phyloP scores from a whole-genome alignment of 192 early-diverging fungal species.

The Phycomyces blakesleeanus region DNA sequence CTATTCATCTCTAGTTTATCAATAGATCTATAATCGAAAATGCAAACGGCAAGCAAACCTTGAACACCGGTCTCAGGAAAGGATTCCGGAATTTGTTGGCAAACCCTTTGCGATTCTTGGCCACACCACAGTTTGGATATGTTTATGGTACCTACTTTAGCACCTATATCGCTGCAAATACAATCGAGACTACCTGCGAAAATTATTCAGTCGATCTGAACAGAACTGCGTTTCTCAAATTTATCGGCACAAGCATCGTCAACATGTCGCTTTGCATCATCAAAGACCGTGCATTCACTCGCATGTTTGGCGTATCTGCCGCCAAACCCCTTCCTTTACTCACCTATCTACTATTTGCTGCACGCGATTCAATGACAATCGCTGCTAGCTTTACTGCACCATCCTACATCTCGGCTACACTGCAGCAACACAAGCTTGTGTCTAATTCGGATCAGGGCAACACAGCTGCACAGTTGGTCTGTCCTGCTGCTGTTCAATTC shows the following conservation, averaged over 20 bases:
- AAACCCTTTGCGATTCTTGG: slow-evolving; percentile 30
- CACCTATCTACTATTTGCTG: slow-evolving; percentile 38
- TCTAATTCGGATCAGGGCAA: background rate
- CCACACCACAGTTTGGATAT: slow-evolving; percentile 26
- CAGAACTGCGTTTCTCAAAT: slow-evolving; percentile 30
- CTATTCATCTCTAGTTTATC: background rate
- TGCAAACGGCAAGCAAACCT: slow-evolving; percentile 34
- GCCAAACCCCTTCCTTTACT: slow-evolving; percentile 26
- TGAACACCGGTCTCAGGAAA: slow-evolving; percentile 26
- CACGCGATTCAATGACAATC: slow-evolving; percentile 41
- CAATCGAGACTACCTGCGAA: slow-evolving; percentile 38
- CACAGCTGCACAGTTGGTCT: slow-evolving; percentile 30
- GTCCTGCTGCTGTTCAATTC: slow-evolving; percentile 39
- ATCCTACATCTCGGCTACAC: slow-evolving; percentile 5
- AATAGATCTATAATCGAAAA: slow-evolving; percentile 46
- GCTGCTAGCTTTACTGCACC: slow-evolving; percentile 45
- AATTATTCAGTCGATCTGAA: slow-evolving; percentile 6
- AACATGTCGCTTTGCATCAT: slow-evolving; percentile 43
- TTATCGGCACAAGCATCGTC: slow-evolving; percentile 32
- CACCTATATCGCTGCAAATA: slow-evolving; percentile 41
- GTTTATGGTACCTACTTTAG: slow-evolving; percentile 34
- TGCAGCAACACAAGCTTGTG: slow-evolving; percentile 5
- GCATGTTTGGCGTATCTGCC: slow-evolving; percentile 39
- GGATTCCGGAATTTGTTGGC: slow-evolving; percentile 27
- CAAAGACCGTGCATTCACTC: slow-evolving; percentile 45